phyloP scores from a whole-genome alignment of 2,329 filamentous ascomycete genomes.

The Trichoderma sp. region DNA sequence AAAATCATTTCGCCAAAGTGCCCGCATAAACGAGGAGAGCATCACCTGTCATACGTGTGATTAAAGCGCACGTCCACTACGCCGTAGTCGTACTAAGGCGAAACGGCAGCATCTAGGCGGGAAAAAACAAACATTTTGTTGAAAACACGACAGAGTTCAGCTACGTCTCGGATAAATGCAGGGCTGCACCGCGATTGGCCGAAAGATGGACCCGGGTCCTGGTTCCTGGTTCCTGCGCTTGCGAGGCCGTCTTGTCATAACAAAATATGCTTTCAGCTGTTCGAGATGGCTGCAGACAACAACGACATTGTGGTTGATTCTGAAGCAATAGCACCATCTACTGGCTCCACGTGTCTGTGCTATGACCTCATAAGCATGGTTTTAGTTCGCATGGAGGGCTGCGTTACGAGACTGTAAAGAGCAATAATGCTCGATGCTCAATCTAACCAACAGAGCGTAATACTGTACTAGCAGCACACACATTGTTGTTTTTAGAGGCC shows the following conservation, averaged over 20 bases:
- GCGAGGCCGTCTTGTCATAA: neutral
- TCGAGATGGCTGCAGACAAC: neutral
- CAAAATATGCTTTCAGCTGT: neutral
- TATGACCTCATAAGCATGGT: neutral
- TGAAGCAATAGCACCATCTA: neutral
- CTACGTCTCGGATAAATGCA: slow-evolving; percentile 18
- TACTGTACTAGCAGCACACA: neutral
- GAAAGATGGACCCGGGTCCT: neutral
- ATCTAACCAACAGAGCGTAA: neutral
- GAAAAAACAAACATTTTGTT: neutral
- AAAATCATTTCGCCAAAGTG: slow-evolving; percentile 26
- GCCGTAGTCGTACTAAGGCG: neutral
- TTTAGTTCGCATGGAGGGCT: slow-evolving; percentile 1
- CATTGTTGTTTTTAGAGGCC: no score
- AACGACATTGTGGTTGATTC: neutral
- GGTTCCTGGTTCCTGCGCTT: slow-evolving; percentile 19
- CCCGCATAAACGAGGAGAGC: slow-evolving; percentile 17
- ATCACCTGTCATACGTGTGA: slow-evolving; percentile 23
- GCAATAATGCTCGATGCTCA: neutral
- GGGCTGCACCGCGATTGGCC: slow-evolving; percentile 10
- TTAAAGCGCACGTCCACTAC: slow-evolving; percentile 7
- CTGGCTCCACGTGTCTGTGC: neutral
- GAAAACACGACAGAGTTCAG: slow-evolving; percentile 17
- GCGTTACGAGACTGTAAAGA: neutral
- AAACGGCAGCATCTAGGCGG: neutral